These are phyloP conservation scores for Candida mesenterica DNA, from an alignment of 1,139 yeast species.

Conservation along the genomic window DNA sequence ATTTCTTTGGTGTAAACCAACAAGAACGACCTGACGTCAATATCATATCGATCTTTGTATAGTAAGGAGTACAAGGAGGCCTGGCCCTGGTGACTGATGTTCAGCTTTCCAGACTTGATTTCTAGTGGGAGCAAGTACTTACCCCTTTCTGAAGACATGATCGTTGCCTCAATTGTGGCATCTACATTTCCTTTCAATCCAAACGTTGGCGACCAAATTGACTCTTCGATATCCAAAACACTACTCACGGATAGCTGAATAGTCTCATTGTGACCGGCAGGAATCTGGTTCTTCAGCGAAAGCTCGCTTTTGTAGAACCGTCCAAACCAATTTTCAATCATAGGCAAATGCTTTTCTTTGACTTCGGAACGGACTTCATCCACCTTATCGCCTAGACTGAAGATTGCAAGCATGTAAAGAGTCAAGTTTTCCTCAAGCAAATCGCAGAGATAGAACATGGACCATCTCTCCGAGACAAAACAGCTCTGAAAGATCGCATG, in stretches of 20 bases:
- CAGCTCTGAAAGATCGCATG: slow-evolving; percentile 79
- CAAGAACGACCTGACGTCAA: slow-evolving; percentile 62
- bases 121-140: slow-evolving; percentile 74
- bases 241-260: slow-evolving; percentile 55
- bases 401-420: slow-evolving; percentile 48
- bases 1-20: slow-evolving; percentile 71
- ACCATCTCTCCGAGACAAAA: slow-evolving; percentile 43
- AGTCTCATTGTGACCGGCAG: slow-evolving; percentile 35
- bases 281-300: slow-evolving; percentile 24
- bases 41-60: slow-evolving; percentile 73
- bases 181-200: slow-evolving; percentile 93
- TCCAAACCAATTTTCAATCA: slow-evolving; percentile 63
- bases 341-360: slow-evolving; percentile 46
- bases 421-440: slow-evolving; percentile 47
- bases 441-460: slow-evolving; percentile 42
- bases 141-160: slow-evolving; percentile 27
- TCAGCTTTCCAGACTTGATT: slow-evolving; percentile 77
- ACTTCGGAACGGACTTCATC: slow-evolving; percentile 49
- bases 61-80: slow-evolving; percentile 80
- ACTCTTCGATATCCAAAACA: slow-evolving; percentile 83
- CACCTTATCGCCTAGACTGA: slow-evolving; percentile 53
- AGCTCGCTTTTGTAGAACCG: slow-evolving; percentile 34
- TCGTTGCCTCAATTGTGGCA: slow-evolving; percentile 70
- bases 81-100: slow-evolving; percentile 79
- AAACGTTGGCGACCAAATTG: slow-evolving; percentile 84